Conservation (phyloP, 768 basidiomycete genomes). For the Termitomyces sp. region DNA sequence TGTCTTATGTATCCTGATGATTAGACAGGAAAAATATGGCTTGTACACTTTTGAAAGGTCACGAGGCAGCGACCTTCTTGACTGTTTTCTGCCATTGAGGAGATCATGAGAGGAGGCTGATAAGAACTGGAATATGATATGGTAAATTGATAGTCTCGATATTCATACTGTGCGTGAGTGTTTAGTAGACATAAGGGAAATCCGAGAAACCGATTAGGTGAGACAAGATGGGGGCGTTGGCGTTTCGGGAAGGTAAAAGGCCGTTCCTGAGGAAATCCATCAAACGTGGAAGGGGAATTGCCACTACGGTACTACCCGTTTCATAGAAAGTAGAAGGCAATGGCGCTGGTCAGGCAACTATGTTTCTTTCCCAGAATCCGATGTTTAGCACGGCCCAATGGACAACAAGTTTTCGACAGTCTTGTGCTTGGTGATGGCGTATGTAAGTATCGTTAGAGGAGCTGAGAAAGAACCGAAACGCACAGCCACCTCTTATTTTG, state of each 20-base stretch:
- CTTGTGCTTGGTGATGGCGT: not conserved
- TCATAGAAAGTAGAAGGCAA: too few relatives aligned
- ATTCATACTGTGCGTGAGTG: not conserved
- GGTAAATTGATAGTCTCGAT: not conserved
- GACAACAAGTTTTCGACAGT: not conserved
- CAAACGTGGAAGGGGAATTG: not conserved
- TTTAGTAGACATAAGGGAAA: not conserved
- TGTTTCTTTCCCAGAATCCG: not conserved
- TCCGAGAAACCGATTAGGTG: not conserved
- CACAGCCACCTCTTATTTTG: not conserved
- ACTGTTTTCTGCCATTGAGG: not conserved
- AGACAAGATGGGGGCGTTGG: not conserved
- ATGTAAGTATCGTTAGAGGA: not conserved
- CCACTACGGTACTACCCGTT: not conserved
- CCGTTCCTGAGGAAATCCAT: not conserved
- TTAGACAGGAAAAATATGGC: too few relatives aligned
- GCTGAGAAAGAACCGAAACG: not conserved
- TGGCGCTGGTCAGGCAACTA: not conserved
- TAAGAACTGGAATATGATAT: not conserved
- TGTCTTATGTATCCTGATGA: not conserved
- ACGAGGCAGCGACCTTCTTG: not conserved
- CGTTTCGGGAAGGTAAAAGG: not conserved
- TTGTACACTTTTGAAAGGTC: not conserved
- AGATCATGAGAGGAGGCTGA: not conserved
- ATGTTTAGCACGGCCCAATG: not conserved